Conservation (phyloP, 129 eudicot species). For the Lonicera japonica region DNA sequence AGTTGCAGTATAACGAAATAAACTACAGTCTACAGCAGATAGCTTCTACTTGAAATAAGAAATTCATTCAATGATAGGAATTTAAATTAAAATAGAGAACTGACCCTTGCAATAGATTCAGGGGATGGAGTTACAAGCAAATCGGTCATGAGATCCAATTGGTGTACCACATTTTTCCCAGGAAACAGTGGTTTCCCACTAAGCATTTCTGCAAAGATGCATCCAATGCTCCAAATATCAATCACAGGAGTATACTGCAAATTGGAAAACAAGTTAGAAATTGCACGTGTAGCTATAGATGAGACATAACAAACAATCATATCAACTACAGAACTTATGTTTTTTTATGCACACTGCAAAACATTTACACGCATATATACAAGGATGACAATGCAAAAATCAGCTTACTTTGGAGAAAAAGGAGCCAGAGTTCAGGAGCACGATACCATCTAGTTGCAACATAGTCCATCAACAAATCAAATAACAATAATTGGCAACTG, state of each 20-base stretch:
- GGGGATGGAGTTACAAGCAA: conserved; percentile 85
- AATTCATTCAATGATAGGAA: too few species aligned
- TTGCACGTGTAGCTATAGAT: not conserved
- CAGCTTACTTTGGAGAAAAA: conserved; percentile 76
- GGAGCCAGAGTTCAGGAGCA: conserved; percentile 93
- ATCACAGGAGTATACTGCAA: conserved; percentile 94
- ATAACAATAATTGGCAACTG: too few species aligned
- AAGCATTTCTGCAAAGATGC: conserved; percentile 98
- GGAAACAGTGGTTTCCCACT: conserved; percentile 91
- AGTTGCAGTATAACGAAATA: too few species aligned
- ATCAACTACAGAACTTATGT: not conserved
- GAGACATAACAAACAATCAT: not conserved
- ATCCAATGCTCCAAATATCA: conserved; percentile 98
- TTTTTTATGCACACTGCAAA: not conserved
- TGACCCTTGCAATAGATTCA: conserved; percentile 73
- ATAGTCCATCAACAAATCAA: conserved; percentile 50
- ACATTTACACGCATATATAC: not conserved
- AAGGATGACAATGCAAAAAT: not conserved
- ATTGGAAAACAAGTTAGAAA: conserved; percentile 16
- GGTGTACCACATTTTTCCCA: conserved; percentile 91
- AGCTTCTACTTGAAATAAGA: too few species aligned
- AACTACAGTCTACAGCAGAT: too few species aligned
- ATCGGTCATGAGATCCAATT: conserved; percentile 82
- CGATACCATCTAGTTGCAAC: conserved; percentile 95
- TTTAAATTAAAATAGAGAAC: conserved; percentile 12